Evolutionary conservation across 306 rosid species (phyloP).

Genomic region (Astragalus glycyphyllos): DNA sequence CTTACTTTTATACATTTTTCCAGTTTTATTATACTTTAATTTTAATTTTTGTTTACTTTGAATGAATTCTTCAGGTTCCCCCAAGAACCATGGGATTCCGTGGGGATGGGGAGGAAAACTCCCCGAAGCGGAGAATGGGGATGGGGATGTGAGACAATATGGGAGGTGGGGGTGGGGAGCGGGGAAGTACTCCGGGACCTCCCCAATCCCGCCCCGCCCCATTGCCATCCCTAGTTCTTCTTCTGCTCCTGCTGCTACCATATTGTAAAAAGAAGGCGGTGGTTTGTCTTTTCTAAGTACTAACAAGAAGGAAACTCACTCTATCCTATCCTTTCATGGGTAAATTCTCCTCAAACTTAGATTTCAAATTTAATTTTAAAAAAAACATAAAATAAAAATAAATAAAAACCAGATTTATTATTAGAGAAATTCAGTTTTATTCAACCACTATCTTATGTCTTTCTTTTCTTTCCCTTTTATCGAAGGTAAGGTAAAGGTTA

Average conservation of each 20-base stretch:
- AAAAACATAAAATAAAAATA: not conserved
- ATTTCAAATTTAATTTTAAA: slow-evolving; percentile 52
- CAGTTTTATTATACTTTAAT: too few species aligned
- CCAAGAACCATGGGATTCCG: too few species aligned
- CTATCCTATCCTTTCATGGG: slow-evolving; percentile 53
- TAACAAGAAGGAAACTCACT: not conserved
- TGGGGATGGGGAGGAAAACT: too few species aligned
- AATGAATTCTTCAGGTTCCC: too few species aligned
- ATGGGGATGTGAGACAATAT: too few species aligned
- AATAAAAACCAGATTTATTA: not conserved
- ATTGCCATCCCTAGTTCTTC: too few species aligned
- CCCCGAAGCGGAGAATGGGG: too few species aligned
- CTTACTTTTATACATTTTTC: too few species aligned
- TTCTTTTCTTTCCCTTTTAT: slow-evolving; percentile 37
- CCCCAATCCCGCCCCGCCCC: too few species aligned
- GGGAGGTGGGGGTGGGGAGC: too few species aligned
- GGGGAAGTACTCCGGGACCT: too few species aligned
- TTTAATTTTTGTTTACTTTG: too few species aligned
- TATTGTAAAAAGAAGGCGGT: slow-evolving; percentile 55
- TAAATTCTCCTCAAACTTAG: slow-evolving; percentile 44
- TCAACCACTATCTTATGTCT: slow-evolving; percentile 58
- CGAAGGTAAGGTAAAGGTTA: slow-evolving; percentile 55
- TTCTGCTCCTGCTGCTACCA: slow-evolving; percentile 33
- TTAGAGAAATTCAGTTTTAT: slow-evolving; percentile 5
- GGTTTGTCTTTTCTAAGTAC: slow-evolving; percentile 59